Base-by-base conservation (phyloP, 768 basidiomycete species). In the Russula dissimulans region DNA sequence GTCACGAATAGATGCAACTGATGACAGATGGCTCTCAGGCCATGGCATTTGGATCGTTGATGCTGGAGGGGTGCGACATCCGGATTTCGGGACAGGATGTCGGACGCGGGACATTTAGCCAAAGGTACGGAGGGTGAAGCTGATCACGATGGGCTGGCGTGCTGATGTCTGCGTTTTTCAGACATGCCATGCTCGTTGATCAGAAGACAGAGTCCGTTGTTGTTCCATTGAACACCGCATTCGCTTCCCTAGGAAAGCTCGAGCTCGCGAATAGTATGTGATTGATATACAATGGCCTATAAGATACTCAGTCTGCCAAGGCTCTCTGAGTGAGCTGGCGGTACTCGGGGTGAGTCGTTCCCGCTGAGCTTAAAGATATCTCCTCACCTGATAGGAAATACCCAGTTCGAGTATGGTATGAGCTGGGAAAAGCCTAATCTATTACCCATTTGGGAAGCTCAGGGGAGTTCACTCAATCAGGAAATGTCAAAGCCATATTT, bases 31-130 rank as follows among this genome's bases (percentile, higher is more conserved):
- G n/a, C 14, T 56, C 32, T 41, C 57, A 90, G 89, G 89, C 91
- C 0, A 72, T 97, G 71, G 93, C 94, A 0, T 91, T 94, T 67
- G 94, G 94, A 0, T 84, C 90, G 1, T 77, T 95, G 38, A 81
- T 95, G 84, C 73, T 82, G 2, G 87, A 91, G 54, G 91, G 91
- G 1, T 83, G 77, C 63, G 88, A 95, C 68, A 79, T 97, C 9
- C 82, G 93, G 15, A 90, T 97, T 36, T 93, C 91, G 2, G 94
- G 94, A 7, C 94, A 97, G 71, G 94, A 95, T 69, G 91, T 94
- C 0, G 94, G 93, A 0, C 71, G 93, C 42, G 93, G 94, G 3
- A 94, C 91, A 11, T 92, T 94, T 72, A 91, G 88, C 64, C 89
- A 91, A 54, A 77, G 87, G 81, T 80, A 48, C 15, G 73, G 61